Percentiles rank a stretch among this genome's conserved stretches.
These are phyloP conservation scores for Malus fusca DNA, from an alignment of 306 rosid species.

Conservation along the genomic window DNA sequence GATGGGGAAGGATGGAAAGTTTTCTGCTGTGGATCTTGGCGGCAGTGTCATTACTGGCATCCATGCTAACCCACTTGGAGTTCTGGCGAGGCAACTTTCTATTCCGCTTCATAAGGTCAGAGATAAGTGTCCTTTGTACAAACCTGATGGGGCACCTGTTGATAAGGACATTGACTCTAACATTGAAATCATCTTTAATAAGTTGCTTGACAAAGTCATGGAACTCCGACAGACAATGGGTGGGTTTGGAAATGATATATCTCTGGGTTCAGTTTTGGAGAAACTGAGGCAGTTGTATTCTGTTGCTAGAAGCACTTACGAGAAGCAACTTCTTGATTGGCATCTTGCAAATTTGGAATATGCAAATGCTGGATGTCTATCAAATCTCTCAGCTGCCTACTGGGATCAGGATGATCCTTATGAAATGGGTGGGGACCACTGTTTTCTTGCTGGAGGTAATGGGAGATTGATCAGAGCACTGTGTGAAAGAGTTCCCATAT, in stretches of 20 bases:
- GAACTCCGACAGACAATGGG: conserved; percentile 86
- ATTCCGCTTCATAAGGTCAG: conserved; percentile 91
- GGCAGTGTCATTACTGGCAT: conserved; percentile 93
- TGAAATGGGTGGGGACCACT: conserved; percentile 97
- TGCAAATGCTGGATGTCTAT: conserved; percentile 96
- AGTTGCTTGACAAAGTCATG: conserved; percentile 81
- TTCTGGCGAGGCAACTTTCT: conserved; percentile 86
- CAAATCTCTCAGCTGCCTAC: conserved; percentile 77
- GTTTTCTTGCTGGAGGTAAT: conserved; percentile 94
- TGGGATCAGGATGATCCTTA: conserved; percentile 99
- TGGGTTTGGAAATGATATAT: conserved; percentile 65
- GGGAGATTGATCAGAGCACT: conserved; percentile 74
- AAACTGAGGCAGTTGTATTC: conserved; percentile 62
- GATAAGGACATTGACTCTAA: conserved; percentile 51
- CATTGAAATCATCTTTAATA: conserved; percentile 67
- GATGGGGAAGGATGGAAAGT: conserved; percentile 58
- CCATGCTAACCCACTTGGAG: conserved; percentile 94
- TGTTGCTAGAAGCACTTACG: conserved; percentile 56
- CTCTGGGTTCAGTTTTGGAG: conserved; percentile 82
- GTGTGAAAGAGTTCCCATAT: conserved; percentile 74
- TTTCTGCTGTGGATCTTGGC: conserved; percentile 72
- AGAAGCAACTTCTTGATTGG: conserved; percentile 87
- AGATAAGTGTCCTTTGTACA: conserved; percentile 79
- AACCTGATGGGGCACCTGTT: conserved; percentile 68
- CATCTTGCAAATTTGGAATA: conserved; percentile 90